phyloP scores from a whole-genome alignment of 192 early-diverging fungal species.

The Backusella circina region DNA sequence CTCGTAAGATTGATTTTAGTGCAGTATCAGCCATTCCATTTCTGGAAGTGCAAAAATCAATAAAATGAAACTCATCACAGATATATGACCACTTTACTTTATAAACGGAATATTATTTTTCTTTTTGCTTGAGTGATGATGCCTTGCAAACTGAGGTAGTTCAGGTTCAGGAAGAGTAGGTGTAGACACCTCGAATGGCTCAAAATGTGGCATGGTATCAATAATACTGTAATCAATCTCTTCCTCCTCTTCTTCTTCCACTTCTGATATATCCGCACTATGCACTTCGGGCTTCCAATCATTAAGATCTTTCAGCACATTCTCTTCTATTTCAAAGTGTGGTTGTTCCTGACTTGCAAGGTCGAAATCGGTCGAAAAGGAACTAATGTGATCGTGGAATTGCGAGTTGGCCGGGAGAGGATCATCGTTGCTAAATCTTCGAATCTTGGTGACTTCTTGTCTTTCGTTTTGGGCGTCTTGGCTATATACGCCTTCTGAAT shows the following conservation, averaged over 20 bases:
- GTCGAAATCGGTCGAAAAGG: neutral
- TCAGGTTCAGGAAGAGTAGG: neutral
- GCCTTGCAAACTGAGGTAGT: neutral
- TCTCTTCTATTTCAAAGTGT: neutral
- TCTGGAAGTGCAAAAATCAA: neutral
- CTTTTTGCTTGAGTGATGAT: neutral
- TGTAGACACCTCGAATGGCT: neutral
- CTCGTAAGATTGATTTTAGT: neutral
- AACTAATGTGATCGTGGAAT: neutral
- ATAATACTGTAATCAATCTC: neutral
- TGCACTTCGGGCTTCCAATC: neutral
- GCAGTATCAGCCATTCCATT: neutral
- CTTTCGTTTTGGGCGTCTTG: neutral
- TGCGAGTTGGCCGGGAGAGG: neutral
- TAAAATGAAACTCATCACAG: neutral
- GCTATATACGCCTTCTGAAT: neutral
- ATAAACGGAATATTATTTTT: neutral
- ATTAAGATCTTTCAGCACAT: neutral
- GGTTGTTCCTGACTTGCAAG: neutral
- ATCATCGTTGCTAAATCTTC: neutral
- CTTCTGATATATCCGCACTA: neutral
- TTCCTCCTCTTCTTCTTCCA: neutral
- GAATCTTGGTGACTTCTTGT: neutral
- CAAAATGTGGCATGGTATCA: neutral
- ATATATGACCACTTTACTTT: neutral